A percentile compares a stretch with the other conserved stretches of the same genome.
phyloP scores from a whole-genome alignment of 108 stramenopile species.

The Parietichytrium sp. region DNA sequence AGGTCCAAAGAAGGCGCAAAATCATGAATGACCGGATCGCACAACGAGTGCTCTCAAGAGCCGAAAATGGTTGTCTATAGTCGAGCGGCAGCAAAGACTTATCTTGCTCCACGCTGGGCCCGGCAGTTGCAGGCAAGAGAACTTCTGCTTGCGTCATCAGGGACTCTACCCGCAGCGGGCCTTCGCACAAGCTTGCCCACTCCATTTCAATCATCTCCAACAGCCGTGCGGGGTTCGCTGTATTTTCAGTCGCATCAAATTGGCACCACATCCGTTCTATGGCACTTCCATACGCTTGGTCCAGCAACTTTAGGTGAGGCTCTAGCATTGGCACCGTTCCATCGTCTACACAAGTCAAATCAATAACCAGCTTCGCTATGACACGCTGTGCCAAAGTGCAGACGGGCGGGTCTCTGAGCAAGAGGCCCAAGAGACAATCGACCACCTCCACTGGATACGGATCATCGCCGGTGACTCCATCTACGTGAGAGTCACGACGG shows the following conservation, averaged over 20 bases:
- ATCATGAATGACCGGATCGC: constrained; percentile 37
- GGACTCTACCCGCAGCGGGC: constrained; percentile 1
- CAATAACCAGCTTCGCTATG: constrained; percentile 1
- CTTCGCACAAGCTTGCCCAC: neutral
- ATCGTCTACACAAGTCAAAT: too few species aligned
- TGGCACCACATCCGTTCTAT: neutral
- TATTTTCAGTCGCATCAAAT: neutral
- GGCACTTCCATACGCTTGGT: neutral
- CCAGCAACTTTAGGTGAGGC: neutral
- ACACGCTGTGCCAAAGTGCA: constrained; percentile 27
- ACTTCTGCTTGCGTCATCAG: constrained; percentile 4
- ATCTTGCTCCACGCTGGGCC: too few species aligned
- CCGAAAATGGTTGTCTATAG: constrained; percentile 9
- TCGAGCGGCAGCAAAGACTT: constrained; percentile 27
- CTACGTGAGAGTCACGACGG: too few species aligned
- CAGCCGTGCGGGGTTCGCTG: neutral
- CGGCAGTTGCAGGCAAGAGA: neutral
- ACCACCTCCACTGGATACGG: neutral
- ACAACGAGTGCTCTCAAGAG: neutral
- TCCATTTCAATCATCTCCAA: neutral
- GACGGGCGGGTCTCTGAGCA: neutral
- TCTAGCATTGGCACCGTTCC: too few species aligned
- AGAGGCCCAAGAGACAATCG: neutral
- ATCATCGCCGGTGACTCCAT: too few species aligned
- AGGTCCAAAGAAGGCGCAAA: neutral